Evolutionary conservation across 768 basidiomycete species (phyloP), one percentile per base, ranked within the genome.

Genomic region (Leccinum pellstonianum): DNA sequence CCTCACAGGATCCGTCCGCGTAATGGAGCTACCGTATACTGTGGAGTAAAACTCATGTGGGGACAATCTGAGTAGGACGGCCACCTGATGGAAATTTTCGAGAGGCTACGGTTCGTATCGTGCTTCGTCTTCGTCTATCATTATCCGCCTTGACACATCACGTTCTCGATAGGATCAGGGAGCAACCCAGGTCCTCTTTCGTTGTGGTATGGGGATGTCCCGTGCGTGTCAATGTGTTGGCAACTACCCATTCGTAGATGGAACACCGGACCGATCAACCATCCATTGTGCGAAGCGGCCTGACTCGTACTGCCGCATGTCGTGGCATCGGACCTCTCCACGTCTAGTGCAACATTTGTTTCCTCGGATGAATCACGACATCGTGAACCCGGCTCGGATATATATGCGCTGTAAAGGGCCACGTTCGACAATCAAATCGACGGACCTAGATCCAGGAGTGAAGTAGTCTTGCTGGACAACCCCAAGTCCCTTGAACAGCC

Each of bases 1-100:
- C 46, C 12, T 17, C 54, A 19, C 43, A 59, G 27, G 60, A 67
- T 43, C 23, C 47, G 14, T 54, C 57, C 41, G 57, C 52, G n/a
- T 55, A 57, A 15, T 23, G 31, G 10, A 11, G 49, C 21, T 46
- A 33, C 35, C 49, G 55, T 12, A 49, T 60, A 27, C 37, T 15
- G 37, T 37, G 37, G 6, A 37, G 14, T 37, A 15, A 37, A 37
- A 15, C 37, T 6, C 33, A 25, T 17, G 35, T n/a, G 41, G 3
- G 46, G 7, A 10, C 23, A 48, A 14, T 31, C 29, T 41, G 14
- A 43, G 17, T 55, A 25, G 6, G 54, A 25, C 27, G 65, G 49
- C n/a, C 11, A 33, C 23, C 46, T 47, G 19, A n/a, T 7, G 27
- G 27, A 17, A 10, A n/a, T 21, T 29, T 49, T 2, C 19, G 14